Base-by-base conservation (phyloP, 1,284 basidiomycete genomes). In the Trametes versicolor region DNA sequence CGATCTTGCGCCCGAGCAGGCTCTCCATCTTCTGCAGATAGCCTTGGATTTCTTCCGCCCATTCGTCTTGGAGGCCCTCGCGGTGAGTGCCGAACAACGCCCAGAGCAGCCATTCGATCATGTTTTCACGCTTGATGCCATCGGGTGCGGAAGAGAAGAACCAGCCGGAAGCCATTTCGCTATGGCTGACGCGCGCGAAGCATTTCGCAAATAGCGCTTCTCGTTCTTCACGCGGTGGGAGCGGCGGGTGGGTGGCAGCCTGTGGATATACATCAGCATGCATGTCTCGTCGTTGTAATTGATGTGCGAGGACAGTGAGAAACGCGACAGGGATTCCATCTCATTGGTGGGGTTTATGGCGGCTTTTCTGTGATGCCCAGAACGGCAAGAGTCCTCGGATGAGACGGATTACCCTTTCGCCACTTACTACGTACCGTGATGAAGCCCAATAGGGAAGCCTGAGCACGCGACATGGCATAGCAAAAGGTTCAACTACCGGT, bases 31-130 rank as follows among this genome's bases (percentile, higher is more conserved):
- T 65, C 27, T 71, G 56, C n/a, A 85, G 53, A 69, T 87, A 87
- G 21, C 76, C 78, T 7, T 80, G 76, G 0, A 88, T 70, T 67
- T 86, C 85, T 17, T 83, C 83, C 29, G 78, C 71, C 84, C 83
- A 87, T 37, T 79, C 80, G 45, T 81, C 74, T 13, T 70, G 66
- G 1, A 64, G 32, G 2, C 73, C 73, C 1, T 76, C 69, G 36
- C 74, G 73, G 32, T 75, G 73, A 10, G 73, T 75, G 45, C 77
- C 78, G 29, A 89, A 91, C 21, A 91, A 69, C 0, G 87, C 85
- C 88, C 88, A 90, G 7, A 87, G 76, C n/a, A 90, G 72, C 88
- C 89, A 90, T 57, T 90, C 85, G 5, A 80, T 64, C 53, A 86
- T 75, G 65, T 90, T 87, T 17, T 85, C 79, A 29, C 80, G 81